Evolutionary conservation across 2,329 filamentous ascomycete genomes (phyloP).

Genomic region (Orbilia quercus): DNA sequence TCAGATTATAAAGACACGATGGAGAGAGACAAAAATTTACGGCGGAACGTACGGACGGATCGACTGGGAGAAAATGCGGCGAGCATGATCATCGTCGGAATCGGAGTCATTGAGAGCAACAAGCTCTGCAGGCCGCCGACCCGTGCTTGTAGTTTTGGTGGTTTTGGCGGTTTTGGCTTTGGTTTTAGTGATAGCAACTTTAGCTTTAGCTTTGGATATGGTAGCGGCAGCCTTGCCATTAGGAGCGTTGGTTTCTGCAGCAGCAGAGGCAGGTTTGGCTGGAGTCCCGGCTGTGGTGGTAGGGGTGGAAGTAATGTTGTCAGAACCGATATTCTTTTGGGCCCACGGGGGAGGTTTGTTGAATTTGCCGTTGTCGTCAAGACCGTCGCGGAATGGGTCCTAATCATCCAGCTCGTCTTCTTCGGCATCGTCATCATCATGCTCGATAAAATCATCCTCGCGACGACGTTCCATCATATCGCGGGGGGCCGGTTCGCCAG

Average conservation of each 20-base stretch:
- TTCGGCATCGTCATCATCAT: slow-evolving; percentile 60
- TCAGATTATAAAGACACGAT: neutral
- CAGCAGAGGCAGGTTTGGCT: too few species aligned
- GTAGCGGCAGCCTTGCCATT: too few species aligned
- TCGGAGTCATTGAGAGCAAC: neutral
- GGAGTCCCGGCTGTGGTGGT: neutral
- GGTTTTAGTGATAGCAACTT: too few species aligned
- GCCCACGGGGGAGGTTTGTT: slow-evolving; percentile 24
- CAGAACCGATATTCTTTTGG: slow-evolving; percentile 3
- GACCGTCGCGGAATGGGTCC: slow-evolving; percentile 33
- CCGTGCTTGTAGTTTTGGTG: too few species aligned
- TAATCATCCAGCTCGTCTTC: slow-evolving; percentile 66
- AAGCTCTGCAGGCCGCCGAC: slow-evolving; percentile 5
- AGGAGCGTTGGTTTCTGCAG: too few species aligned
- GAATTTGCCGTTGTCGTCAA: slow-evolving; percentile 22
- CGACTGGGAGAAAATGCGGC: slow-evolving; percentile 26
- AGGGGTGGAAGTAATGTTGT: neutral
- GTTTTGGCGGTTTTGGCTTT: too few species aligned
- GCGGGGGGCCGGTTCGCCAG: slow-evolving; percentile 50
- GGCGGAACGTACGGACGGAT: slow-evolving; percentile 28
- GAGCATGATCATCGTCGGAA: neutral
- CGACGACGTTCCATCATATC: slow-evolving; percentile 58
- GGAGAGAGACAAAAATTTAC: neutral
- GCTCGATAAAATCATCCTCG: slow-evolving; percentile 54
- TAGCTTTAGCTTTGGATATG: too few species aligned